phyloP scores from a whole-genome alignment of 805 yeast species.

The Barnettozyma californica region DNA sequence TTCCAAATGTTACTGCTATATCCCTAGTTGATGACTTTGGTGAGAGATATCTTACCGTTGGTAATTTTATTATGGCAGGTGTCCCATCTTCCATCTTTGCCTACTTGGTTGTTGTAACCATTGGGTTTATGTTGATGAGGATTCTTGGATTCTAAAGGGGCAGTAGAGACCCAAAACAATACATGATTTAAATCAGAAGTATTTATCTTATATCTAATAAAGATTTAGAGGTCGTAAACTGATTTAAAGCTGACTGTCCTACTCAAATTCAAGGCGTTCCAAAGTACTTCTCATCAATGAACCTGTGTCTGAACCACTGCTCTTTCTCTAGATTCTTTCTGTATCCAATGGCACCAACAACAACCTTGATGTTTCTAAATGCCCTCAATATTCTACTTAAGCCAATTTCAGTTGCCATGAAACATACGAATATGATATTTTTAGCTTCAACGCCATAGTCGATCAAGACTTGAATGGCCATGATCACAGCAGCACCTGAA shows the following conservation, averaged over 20 bases:
- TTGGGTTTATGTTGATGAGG: constrained; percentile 75
- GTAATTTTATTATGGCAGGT: constrained; percentile 84
- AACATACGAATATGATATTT: constrained; percentile 64
- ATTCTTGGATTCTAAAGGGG: constrained; percentile 40
- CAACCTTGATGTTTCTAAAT: constrained; percentile 55
- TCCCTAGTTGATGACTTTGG: constrained; percentile 93
- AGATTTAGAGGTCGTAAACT: no score
- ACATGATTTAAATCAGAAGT: background rate
- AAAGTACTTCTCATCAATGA: constrained; percentile 71
- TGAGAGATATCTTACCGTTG: constrained; percentile 80
- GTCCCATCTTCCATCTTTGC: constrained; percentile 81
- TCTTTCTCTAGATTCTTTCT: constrained; percentile 42
- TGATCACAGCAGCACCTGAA: constrained; percentile 89
- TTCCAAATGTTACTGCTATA: constrained; percentile 96
- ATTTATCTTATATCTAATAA: no score
- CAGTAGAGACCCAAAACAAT: background rate
- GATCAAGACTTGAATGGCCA: constrained; percentile 84
- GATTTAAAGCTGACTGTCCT: no score
- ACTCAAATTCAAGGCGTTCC: constrained; percentile 43
- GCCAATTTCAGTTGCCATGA: constrained; percentile 76
- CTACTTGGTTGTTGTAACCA: constrained; percentile 63
- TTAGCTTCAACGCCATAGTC: constrained; percentile 68
- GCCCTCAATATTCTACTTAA: constrained; percentile 67
- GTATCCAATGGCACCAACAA: constrained; percentile 60
- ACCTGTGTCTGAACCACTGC: constrained; percentile 61